These are phyloP conservation scores for Fraxinus sp. DNA, from an alignment of 305 asterid species.

Conservation along the genomic window DNA sequence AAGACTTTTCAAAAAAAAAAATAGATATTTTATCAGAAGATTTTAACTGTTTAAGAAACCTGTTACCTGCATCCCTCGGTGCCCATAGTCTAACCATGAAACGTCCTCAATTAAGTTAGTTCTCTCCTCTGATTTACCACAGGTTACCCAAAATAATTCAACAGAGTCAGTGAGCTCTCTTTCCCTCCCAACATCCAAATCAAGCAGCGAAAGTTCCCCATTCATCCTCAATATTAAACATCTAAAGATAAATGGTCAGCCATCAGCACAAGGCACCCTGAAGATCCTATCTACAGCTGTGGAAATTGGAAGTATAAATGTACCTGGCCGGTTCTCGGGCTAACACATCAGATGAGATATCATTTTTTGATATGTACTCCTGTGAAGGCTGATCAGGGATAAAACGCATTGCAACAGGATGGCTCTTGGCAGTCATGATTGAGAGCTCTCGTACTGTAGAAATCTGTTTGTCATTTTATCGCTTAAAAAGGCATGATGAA, in stretches of 20 bases:
- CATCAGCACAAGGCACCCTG: constrained; percentile 20
- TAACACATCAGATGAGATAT: constrained; percentile 44
- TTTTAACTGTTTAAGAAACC: constrained; percentile 30
- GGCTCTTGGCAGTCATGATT: constrained; percentile 99
- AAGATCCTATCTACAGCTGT: constrained; percentile 21
- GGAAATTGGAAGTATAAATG: constrained; percentile 15
- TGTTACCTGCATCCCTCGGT: constrained; percentile 98
- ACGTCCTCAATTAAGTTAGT: constrained; percentile 96
- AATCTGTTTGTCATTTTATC: constrained; percentile 99
- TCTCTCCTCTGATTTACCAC: constrained; percentile 92
- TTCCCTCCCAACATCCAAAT: constrained; percentile 96
- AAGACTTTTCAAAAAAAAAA: background rate
- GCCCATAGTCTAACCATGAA: constrained; percentile 98
- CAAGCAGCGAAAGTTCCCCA: constrained; percentile 99
- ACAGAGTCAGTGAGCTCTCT: constrained; percentile 96
- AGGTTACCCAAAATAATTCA: constrained; percentile 98
- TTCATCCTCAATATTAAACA: constrained; percentile 88
- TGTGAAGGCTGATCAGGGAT: constrained; percentile 88
- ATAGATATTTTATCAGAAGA: constrained; percentile 1
- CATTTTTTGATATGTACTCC: constrained; percentile 47
- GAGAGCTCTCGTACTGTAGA: constrained; percentile 99
- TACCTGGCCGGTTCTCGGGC: constrained; percentile 83
- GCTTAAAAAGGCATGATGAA: constrained; percentile 75
- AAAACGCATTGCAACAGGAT: constrained; percentile 94
- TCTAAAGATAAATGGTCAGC: constrained; percentile 40